Evolutionary conservation across 2,329 filamentous ascomycete species (phyloP).

Genomic region (Remersonia thermophila): DNA sequence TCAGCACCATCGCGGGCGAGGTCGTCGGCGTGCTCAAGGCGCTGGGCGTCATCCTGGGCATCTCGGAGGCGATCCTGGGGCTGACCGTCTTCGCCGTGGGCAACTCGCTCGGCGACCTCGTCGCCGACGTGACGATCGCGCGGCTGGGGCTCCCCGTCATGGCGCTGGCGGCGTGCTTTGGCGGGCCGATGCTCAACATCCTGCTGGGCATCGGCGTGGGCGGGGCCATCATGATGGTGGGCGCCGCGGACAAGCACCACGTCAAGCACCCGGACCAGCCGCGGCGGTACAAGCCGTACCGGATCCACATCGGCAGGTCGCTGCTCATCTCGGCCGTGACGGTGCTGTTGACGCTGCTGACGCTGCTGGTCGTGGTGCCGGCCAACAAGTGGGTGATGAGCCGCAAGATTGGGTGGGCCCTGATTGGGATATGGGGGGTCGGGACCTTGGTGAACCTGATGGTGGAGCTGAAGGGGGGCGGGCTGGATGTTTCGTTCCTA

Average conservation of each 20-base stretch:
- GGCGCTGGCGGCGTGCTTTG: slow-evolving; percentile 89
- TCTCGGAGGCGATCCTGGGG: slow-evolving; percentile 88
- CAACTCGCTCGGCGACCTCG: slow-evolving; percentile 86
- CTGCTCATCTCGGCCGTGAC: slow-evolving; percentile 78
- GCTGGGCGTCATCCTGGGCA: slow-evolving; percentile 79
- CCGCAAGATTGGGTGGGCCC: slow-evolving; percentile 63
- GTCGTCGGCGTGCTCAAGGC: slow-evolving; percentile 93
- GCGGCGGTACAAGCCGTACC: slow-evolving; percentile 61
- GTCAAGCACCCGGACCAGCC: slow-evolving; percentile 53
- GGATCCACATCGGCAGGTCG: slow-evolving; percentile 72
- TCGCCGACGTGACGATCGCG: slow-evolving; percentile 90
- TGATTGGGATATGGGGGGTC: slow-evolving; percentile 69
- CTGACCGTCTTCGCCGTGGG: slow-evolving; percentile 94
- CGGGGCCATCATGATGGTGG: slow-evolving; percentile 76
- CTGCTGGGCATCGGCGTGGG: slow-evolving; percentile 86
- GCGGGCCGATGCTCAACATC: slow-evolving; percentile 97
- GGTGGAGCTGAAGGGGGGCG: slow-evolving; percentile 57
- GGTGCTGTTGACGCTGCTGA: slow-evolving; percentile 65
- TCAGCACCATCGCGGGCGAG: slow-evolving; percentile 87
- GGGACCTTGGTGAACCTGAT: slow-evolving; percentile 73
- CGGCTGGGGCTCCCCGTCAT: slow-evolving; percentile 91
- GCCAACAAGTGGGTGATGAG: slow-evolving; percentile 79
- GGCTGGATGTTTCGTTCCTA: slow-evolving; percentile 28
- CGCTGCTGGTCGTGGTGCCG: slow-evolving; percentile 69
- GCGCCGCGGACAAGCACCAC: slow-evolving; percentile 52